Conservation (phyloP, 805 yeast species). For the Candida succiphila region DNA sequence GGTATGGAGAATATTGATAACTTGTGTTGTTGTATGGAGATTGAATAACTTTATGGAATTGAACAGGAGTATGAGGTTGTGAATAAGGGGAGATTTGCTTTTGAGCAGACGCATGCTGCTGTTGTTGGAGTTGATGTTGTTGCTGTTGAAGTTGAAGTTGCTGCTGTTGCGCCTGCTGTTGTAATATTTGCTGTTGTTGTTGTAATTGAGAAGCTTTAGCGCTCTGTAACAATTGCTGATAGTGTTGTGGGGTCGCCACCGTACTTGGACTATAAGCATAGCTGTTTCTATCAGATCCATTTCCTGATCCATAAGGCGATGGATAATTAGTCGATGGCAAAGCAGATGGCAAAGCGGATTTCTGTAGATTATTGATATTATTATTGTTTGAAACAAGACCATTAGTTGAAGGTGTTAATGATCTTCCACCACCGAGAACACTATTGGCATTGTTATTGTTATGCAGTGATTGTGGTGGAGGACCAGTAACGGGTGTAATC, state of each 20-base stretch:
- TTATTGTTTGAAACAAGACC: too few relatives aligned
- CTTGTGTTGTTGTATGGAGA: constrained; percentile 20
- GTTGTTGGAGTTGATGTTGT: too few relatives aligned
- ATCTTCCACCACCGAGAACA: too few relatives aligned
- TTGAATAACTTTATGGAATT: constrained; percentile 19
- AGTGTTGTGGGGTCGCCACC: background rate
- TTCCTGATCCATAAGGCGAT: background rate
- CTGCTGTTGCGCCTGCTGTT: background rate
- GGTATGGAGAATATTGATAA: constrained; percentile 21
- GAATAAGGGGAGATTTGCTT: too few relatives aligned
- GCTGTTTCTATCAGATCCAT: too few relatives aligned
- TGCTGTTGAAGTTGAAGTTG: background rate
- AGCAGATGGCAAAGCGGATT: background rate
- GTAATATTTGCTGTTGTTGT: background rate
- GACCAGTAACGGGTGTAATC: background rate
- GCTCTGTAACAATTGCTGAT: background rate
- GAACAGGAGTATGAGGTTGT: background rate
- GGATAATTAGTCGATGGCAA: background rate
- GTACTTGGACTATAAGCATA: too few relatives aligned
- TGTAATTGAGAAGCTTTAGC: background rate
- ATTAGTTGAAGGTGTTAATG: too few relatives aligned
- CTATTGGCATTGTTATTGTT: too few relatives aligned
- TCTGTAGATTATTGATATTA: too few relatives aligned
- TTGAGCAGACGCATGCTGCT: too few relatives aligned
- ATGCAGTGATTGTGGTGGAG: too few relatives aligned